Evolutionary conservation across 2,329 filamentous ascomycete genomes (phyloP).

Genomic region (Aplosporella prunicola): DNA sequence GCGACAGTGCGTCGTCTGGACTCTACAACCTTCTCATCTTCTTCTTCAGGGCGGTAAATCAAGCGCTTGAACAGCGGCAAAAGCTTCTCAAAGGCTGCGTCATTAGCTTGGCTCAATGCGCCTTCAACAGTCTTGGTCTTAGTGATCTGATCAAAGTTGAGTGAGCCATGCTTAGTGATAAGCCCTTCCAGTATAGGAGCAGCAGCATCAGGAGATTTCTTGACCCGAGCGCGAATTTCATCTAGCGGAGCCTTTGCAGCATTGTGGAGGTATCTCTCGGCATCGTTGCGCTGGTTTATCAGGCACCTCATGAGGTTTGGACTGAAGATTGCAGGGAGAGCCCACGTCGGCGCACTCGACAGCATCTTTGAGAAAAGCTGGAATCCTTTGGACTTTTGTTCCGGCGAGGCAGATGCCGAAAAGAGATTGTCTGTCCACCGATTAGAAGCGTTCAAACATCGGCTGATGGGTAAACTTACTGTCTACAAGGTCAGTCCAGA

Average conservation of each 20-base stretch:
- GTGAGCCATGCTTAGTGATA: constrained; percentile 58
- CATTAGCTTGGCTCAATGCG: constrained; percentile 52
- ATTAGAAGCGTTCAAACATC: constrained; percentile 13
- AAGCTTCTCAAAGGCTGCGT: constrained; percentile 42
- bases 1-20: constrained; percentile 41
- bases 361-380: constrained; percentile 74
- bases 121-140: constrained; percentile 78
- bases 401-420: constrained; percentile 68
- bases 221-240: constrained; percentile 55
- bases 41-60: constrained; percentile 35
- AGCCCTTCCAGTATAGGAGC: constrained; percentile 55
- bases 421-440: constrained; percentile 64
- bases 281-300: constrained; percentile 70
- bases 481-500: constrained; percentile 82
- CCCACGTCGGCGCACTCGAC: constrained; percentile 37
- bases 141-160: constrained; percentile 78
- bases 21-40: constrained; percentile 37
- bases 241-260: constrained; percentile 70
- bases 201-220: constrained; percentile 51
- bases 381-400: constrained; percentile 88
- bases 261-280: constrained; percentile 70
- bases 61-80: constrained; percentile 43
- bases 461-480: constrained; percentile 44
- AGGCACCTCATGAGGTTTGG: constrained; percentile 73
- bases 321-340: constrained; percentile 60